Percentiles rank a stretch among this genome's conserved stretches.
phyloP scores from a whole-genome alignment of 129 eudicot genomes.

The Tanacetum coccineum region DNA sequence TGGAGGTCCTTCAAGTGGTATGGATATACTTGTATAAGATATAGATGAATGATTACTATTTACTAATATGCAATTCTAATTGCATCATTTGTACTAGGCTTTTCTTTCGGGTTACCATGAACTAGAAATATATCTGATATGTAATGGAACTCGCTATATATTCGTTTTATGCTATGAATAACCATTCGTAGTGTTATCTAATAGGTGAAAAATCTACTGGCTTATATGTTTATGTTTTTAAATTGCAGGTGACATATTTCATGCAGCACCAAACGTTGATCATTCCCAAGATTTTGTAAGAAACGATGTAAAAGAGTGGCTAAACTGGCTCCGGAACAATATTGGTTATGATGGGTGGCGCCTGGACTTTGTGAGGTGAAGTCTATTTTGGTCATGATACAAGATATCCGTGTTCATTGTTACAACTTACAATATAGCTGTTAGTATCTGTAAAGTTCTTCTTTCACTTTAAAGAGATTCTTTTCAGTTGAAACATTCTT shows the following conservation, averaged over 20 bases:
- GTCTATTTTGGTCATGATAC: background rate
- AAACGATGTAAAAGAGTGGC: slow-evolving; percentile 56
- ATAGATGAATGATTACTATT: slow-evolving; percentile 10
- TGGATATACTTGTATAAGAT: slow-evolving; percentile 14
- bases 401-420: too few species aligned
- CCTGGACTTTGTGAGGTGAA: slow-evolving; percentile 75
- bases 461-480: background rate
- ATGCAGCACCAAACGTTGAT: slow-evolving; percentile 77
- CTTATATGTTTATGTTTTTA: slow-evolving; percentile 21
- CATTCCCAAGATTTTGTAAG: slow-evolving; percentile 69
- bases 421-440: too few species aligned
- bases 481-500: slow-evolving; percentile 5
- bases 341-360: slow-evolving; percentile 82
- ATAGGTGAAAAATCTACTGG: background rate
- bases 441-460: too few species aligned
- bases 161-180: background rate
- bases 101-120: slow-evolving; percentile 2
- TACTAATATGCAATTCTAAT: slow-evolving; percentile 8
- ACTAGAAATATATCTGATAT: background rate
- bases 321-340: slow-evolving; percentile 55
- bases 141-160: slow-evolving; percentile 1
- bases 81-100: slow-evolving; percentile 16
- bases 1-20: slow-evolving; percentile 61
- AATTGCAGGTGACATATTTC: slow-evolving; percentile 62
- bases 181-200: background rate